A percentile compares a stretch with the other conserved stretches of the same genome.
Conservation (phyloP, 1,284 basidiomycete species). For the Irpex sp. region DNA sequence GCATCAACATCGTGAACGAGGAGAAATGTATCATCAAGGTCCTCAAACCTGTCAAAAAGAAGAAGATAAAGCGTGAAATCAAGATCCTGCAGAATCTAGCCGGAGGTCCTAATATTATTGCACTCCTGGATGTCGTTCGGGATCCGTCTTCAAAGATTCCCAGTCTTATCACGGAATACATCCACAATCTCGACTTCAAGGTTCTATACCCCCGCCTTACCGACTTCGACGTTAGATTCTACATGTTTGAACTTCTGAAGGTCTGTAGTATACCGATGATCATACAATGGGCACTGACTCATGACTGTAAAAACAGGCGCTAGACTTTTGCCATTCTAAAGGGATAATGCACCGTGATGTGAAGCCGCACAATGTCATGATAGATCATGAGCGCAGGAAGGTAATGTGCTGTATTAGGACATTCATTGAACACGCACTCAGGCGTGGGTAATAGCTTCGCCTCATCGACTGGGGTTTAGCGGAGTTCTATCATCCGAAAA, state of each 20-base stretch:
- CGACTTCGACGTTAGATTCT: constrained; percentile 94
- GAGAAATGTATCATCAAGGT: constrained; percentile 99
- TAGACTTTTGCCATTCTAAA: constrained; percentile 97
- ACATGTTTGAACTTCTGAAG: constrained; percentile 97
- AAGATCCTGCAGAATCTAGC: constrained; percentile 98
- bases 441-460: constrained; percentile 56
- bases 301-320: constrained; percentile 51
- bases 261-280: constrained; percentile 33
- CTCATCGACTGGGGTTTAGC: constrained; percentile 99
- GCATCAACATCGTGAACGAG: constrained; percentile 88
- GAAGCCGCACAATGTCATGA: constrained; percentile 99
- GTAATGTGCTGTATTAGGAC: constrained; percentile 35
- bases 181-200: constrained; percentile 99
- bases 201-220: constrained; percentile 93
- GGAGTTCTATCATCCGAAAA: constrained; percentile 98
- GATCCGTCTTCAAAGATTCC: constrained; percentile 95
- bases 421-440: constrained; percentile 1
- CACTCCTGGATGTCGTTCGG: constrained; percentile 91
- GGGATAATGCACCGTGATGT: constrained; percentile 99
- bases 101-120: constrained; percentile 91
- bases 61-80: constrained; percentile 99
- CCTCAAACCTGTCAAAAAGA: constrained; percentile 99
- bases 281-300: background rate
- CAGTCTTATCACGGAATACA: constrained; percentile 97
- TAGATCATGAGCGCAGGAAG: constrained; percentile 96